Conservation (phyloP, 176 grass and related monocot species). For the Echinochloa phyllopogon region DNA sequence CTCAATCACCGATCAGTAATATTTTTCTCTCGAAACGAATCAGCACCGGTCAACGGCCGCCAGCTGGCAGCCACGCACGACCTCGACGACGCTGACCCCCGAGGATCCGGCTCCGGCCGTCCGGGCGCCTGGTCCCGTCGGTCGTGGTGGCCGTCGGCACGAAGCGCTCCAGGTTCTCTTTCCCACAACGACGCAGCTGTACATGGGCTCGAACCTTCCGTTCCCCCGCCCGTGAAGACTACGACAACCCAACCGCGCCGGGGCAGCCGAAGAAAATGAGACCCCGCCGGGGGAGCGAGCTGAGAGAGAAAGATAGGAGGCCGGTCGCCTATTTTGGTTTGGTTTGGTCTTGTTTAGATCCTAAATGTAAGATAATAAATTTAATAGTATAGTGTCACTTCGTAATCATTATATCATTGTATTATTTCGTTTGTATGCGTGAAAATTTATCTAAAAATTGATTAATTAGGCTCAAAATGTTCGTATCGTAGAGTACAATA, state of each 20-base stretch:
- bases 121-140: background rate
- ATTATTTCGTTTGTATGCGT: too few relatives aligned
- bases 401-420: too few relatives aligned
- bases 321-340: background rate
- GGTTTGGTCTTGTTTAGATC: too few relatives aligned
- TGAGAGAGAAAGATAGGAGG: background rate
- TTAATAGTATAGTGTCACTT: too few relatives aligned
- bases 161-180: background rate
- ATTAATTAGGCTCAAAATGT: too few relatives aligned
- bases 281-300: background rate
- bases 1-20: too few relatives aligned
- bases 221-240: background rate
- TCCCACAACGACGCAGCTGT: background rate
- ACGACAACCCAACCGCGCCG: background rate
- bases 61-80: background rate
- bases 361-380: too few relatives aligned
- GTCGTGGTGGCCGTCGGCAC: background rate
- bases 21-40: too few relatives aligned
- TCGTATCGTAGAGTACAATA: too few relatives aligned
- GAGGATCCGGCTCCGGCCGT: background rate
- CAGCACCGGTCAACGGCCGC: too few relatives aligned
- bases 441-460: too few relatives aligned
- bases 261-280: background rate
- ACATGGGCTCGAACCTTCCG: background rate
- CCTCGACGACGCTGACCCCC: background rate